Percentiles rank a stretch among this genome's conserved stretches.
These are phyloP conservation scores for Candida ortonii DNA, from an alignment of 805 yeast species.

Conservation along the genomic window DNA sequence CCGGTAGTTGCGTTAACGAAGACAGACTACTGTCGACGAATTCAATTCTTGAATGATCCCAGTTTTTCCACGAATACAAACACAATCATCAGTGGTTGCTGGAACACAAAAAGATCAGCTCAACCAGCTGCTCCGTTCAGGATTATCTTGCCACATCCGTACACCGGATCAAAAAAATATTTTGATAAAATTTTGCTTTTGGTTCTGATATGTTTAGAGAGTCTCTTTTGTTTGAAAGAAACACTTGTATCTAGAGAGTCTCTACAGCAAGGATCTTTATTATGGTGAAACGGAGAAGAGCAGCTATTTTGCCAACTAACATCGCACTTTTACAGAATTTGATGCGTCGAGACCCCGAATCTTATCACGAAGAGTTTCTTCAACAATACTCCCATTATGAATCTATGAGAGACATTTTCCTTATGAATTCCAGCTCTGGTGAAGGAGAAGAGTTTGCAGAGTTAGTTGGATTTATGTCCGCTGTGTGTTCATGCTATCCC, in stretches of 20 bases:
- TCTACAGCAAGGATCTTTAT: too few relatives aligned
- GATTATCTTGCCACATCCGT: too few relatives aligned
- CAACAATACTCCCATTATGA: conserved; percentile 93
- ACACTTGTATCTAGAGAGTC: too few relatives aligned
- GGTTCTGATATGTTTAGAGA: too few relatives aligned
- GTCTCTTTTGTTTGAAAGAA: too few relatives aligned
- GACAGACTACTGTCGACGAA: too few relatives aligned
- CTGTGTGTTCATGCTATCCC: conserved; percentile 88
- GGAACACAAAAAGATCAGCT: conserved; percentile 3
- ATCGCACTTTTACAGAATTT: conserved; percentile 88
- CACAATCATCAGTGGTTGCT: too few relatives aligned
- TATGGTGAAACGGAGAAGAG: conserved; percentile 88
- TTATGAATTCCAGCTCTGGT: conserved; percentile 63
- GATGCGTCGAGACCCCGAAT: conserved; percentile 90
- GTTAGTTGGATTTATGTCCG: conserved; percentile 84
- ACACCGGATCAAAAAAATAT: conserved; percentile 1
- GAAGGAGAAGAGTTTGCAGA: conserved; percentile 72
- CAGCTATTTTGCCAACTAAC: conserved; percentile 89
- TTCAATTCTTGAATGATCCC: too few relatives aligned
- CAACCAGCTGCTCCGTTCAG: not conserved
- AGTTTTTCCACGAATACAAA: too few relatives aligned
- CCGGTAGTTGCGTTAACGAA: too few relatives aligned
- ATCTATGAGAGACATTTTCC: conserved; percentile 82
- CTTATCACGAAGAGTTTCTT: conserved; percentile 89
- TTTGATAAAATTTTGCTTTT: not conserved